A percentile compares a stretch with the other conserved stretches of the same genome.
phyloP scores from a whole-genome alignment of 768 basidiomycete species.

The Gautieria morchelliformis region DNA sequence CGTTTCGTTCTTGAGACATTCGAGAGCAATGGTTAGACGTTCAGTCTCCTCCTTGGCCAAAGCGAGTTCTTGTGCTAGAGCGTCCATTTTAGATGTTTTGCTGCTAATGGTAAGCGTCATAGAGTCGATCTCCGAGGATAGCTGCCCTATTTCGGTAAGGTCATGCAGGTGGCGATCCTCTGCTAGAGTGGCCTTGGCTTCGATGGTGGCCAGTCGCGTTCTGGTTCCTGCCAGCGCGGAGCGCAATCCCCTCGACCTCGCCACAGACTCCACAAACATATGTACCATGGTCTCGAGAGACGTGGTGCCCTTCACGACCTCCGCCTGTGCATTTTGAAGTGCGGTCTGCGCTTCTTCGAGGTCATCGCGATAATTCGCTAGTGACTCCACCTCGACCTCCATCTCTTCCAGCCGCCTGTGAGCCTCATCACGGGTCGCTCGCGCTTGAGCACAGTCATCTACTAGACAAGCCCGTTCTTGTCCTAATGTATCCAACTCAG shows the following conservation, averaged over 20 bases:
- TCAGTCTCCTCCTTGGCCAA: constrained; percentile 8
- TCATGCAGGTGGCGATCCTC: constrained; percentile 25
- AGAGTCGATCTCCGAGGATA: constrained; percentile 23
- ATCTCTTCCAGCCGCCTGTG: constrained; percentile 43
- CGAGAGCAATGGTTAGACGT: constrained; percentile 4
- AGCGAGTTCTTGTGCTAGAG: constrained; percentile 11
- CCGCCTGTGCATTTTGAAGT: constrained; percentile 3
- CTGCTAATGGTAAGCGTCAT: constrained; percentile 10
- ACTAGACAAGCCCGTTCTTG: constrained; percentile 74
- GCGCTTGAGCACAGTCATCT: constrained; percentile 72
- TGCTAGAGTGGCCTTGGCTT: constrained; percentile 24
- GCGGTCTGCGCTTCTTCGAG: constrained; percentile 4
- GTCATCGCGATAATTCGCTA: constrained; percentile 12
- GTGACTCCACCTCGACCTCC: constrained; percentile 51
- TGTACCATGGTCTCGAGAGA: constrained; percentile 29
- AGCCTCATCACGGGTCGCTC: constrained; percentile 63
- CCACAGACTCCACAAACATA: constrained; percentile 29
- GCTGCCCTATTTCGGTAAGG: constrained; percentile 23
- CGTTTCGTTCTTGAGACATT: constrained; percentile 12
- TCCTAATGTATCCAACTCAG: constrained; percentile 54
- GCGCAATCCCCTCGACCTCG: constrained; percentile 22
- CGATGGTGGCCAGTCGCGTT: constrained; percentile 24
- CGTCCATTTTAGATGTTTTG: constrained; percentile 14
- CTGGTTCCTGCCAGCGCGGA: constrained; percentile 24
- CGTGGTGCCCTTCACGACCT: constrained; percentile 7